Evolutionary conservation across 139 green algal species (phyloP).

Genomic region (Desmodesmus armatus): DNA sequence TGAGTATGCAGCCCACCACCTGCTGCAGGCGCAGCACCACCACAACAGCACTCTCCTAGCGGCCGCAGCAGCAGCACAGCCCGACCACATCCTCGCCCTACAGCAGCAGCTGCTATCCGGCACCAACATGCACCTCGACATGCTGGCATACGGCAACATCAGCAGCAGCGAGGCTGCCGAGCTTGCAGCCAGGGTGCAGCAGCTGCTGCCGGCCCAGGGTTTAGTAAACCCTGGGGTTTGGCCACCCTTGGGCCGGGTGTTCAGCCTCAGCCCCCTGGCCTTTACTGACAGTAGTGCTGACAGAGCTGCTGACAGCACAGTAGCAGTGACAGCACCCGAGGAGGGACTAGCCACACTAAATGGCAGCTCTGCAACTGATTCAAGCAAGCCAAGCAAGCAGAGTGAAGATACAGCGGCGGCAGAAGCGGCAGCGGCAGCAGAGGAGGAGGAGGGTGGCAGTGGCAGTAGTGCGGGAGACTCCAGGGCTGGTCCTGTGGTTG

Average conservation of each 20-base stretch:
- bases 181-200: neutral
- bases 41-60: conserved; percentile 51
- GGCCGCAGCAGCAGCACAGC: conserved; percentile 8
- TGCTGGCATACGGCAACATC: conserved; percentile 60
- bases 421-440: conserved; percentile 6
- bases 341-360: too few relatives aligned
- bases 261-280: conserved; percentile 24
- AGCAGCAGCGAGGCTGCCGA: conserved; percentile 14
- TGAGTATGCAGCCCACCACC: conserved; percentile 59
- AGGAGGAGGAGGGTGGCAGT: neutral
- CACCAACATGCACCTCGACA: conserved; percentile 33
- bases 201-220: conserved; percentile 15
- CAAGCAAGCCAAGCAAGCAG: neutral
- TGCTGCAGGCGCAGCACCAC: conserved; percentile 61
- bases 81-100: conserved; percentile 18
- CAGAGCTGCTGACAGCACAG: too few relatives aligned
- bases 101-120: conserved; percentile 22
- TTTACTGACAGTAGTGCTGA: neutral
- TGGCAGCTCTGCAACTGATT: neutral
- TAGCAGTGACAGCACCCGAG: too few relatives aligned
- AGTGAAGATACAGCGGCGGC: conserved; percentile 23
- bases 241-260: neutral
- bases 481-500: neutral
- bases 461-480: neutral
- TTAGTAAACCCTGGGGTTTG: conserved; percentile 13